Conservation (phyloP, 768 basidiomycete genomes). For the Clathrus columnatus region DNA sequence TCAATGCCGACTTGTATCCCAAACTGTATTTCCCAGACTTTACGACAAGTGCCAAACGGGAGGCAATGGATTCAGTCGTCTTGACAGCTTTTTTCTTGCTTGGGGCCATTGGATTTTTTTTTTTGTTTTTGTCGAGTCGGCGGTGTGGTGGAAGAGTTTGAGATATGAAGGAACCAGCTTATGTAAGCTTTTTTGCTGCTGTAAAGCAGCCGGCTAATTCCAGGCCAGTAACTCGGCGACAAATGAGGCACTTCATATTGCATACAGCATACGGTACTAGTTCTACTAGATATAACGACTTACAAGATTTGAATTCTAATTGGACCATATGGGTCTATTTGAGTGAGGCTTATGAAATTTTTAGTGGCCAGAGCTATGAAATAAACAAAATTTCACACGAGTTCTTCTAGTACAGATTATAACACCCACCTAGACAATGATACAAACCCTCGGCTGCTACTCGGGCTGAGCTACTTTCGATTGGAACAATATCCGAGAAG, state of each 20-base stretch:
- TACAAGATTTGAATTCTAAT: conserved; percentile 36
- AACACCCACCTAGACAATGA: conserved; percentile 63
- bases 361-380: conserved; percentile 67
- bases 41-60: conserved; percentile 90
- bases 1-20: conserved; percentile 97
- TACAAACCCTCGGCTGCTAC: conserved; percentile 80
- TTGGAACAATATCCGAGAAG: conserved; percentile 63
- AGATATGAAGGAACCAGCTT: neutral
- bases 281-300: too few species aligned
- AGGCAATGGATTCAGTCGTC: conserved; percentile 87
- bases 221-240: neutral
- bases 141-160: neutral
- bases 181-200: neutral
- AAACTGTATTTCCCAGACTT: conserved; percentile 97
- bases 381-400: neutral
- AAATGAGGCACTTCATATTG: neutral
- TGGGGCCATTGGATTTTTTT: conserved; percentile 63
- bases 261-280: neutral
- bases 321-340: conserved; percentile 49
- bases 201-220: conserved; percentile 8
- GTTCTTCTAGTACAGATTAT: neutral
- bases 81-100: conserved; percentile 94
- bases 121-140: neutral
- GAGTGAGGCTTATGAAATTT: conserved; percentile 52
- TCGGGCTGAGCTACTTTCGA: conserved; percentile 56